These are phyloP conservation scores for Ceratonia siliqua DNA, from an alignment of 306 rosid genomes.

Conservation along the genomic window DNA sequence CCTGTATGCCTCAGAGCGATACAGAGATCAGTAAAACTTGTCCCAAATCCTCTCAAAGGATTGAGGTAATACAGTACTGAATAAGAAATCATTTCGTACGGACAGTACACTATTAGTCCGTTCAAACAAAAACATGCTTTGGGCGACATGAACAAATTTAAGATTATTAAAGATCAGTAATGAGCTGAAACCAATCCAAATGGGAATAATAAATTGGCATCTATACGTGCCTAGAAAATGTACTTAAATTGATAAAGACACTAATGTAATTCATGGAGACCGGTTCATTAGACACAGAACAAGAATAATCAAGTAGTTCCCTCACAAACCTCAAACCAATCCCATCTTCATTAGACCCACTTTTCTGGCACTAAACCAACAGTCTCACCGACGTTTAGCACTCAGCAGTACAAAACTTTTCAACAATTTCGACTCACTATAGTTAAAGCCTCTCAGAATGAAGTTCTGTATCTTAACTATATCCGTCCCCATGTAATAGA, in stretches of 20 bases:
- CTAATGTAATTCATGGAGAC: neutral
- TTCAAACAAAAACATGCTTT: conserved; percentile 14
- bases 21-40: conserved; percentile 35
- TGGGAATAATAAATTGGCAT: conserved; percentile 18
- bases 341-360: conserved; percentile 13
- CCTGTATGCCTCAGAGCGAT: conserved; percentile 38
- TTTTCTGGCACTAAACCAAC: conserved; percentile 26
- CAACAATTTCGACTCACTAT: conserved; percentile 32
- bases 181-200: conserved; percentile 35
- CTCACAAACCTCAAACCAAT: neutral
- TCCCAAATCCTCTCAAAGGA: conserved; percentile 38
- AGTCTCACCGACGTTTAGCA: neutral
- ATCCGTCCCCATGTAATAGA: conserved; percentile 40
- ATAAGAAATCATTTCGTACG: conserved; percentile 42
- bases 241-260: conserved; percentile 24
- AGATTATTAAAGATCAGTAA: conserved; percentile 31
- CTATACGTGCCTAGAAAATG: conserved; percentile 7
- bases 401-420: conserved; percentile 14
- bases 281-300: neutral
- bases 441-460: conserved; percentile 26
- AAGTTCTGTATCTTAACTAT: conserved; percentile 38
- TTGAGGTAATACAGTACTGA: conserved; percentile 2
- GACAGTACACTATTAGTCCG: conserved; percentile 37
- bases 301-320: conserved; percentile 7
- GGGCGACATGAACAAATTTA: conserved; percentile 25